Conservation (phyloP, 495 filamentous ascomycete species). For the Cryomyces antarcticus region DNA sequence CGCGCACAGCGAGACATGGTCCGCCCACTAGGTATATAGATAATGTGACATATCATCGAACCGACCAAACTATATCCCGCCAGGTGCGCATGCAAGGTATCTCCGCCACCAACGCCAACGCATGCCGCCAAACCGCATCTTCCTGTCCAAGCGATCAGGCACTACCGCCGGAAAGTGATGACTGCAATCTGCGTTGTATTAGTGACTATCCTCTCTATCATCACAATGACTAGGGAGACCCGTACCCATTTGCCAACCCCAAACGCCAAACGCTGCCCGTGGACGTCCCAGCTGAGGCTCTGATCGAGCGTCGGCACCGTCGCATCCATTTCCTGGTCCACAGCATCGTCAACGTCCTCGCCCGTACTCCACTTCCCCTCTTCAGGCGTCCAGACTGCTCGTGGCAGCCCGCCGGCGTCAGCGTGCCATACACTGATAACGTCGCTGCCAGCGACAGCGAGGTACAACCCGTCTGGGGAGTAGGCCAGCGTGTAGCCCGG, state of each 20-base stretch:
- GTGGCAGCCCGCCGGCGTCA: slow-evolving; percentile 8
- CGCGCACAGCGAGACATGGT: no score
- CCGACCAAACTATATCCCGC: no score
- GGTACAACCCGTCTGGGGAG: neutral
- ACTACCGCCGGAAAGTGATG: no score
- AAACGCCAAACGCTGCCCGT: slow-evolving; percentile 55
- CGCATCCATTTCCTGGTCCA: slow-evolving; percentile 17
- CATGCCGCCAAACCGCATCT: no score
- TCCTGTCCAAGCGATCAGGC: no score
- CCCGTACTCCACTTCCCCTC: slow-evolving; percentile 16
- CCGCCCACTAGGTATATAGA: no score
- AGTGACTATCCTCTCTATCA: neutral
- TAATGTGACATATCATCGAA: no score
- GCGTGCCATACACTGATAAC: slow-evolving; percentile 12
- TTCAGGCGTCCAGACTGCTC: slow-evolving; percentile 8
- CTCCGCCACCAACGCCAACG: no score
- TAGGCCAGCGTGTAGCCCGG: slow-evolving; percentile 1
- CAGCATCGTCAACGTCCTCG: slow-evolving; percentile 21
- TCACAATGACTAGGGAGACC: slow-evolving; percentile 10
- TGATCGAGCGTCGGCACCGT: no score
- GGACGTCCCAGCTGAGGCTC: slow-evolving; percentile 53
- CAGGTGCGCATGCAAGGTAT: no score
- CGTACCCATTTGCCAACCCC: slow-evolving; percentile 51
- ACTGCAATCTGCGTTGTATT: slow-evolving; percentile 8
- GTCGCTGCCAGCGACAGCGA: slow-evolving; percentile 1